Evolutionary conservation across 805 yeast genomes (phyloP).

Genomic region (Yarrowia deformans): DNA sequence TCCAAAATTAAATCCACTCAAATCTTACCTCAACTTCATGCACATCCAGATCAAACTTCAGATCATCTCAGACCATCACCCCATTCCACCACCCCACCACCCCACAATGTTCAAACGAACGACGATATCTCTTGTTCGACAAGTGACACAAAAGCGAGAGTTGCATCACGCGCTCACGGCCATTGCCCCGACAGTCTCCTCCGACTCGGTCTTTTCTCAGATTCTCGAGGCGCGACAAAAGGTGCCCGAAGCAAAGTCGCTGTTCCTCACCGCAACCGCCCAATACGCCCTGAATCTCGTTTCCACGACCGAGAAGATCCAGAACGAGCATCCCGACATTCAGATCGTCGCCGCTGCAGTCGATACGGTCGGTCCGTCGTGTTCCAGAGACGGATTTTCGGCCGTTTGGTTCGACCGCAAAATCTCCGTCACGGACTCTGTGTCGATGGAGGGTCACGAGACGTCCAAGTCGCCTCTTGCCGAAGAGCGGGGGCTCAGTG

Average conservation of each 20-base stretch:
- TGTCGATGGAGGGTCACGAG: constrained; percentile 30
- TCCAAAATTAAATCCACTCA: no score
- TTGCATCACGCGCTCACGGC: constrained; percentile 28
- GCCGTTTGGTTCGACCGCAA: constrained; percentile 43
- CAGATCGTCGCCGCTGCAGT: constrained; percentile 47
- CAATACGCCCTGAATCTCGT: constrained; percentile 48
- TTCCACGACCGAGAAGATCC: constrained; percentile 38
- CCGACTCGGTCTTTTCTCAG: constrained; percentile 1
- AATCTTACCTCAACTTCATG: background rate
- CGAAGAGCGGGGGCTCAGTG: constrained; percentile 38
- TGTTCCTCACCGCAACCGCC: constrained; percentile 51
- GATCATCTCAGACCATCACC: no score
- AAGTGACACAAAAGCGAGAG: background rate
- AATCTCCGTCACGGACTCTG: constrained; percentile 44
- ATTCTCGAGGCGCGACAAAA: background rate
- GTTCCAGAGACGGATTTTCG: constrained; percentile 49
- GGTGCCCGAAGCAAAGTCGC: constrained; percentile 41
- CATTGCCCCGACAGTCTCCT: background rate
- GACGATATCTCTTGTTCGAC: background rate
- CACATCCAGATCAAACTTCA: constrained; percentile 17
- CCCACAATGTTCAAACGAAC: constrained; percentile 9
- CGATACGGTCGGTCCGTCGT: constrained; percentile 49
- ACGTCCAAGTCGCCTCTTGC: constrained; percentile 2
- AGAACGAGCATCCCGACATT: constrained; percentile 42
- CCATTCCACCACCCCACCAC: background rate